These are phyloP conservation scores for Rubroboletus satanas DNA, from an alignment of 768 basidiomycete species.

Conservation along the genomic window DNA sequence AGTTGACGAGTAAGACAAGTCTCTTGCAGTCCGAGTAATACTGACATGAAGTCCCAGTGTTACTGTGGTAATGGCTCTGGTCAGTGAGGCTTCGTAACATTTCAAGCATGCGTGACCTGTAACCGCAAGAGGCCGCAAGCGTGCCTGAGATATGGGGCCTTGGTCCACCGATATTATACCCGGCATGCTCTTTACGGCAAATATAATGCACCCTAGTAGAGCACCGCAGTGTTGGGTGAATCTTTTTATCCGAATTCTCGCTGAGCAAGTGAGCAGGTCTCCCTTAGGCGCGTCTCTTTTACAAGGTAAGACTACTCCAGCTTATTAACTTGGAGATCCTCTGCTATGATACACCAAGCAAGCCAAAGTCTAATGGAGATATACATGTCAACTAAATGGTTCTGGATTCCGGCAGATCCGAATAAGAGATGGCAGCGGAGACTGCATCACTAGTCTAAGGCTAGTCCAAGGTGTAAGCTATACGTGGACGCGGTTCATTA, in stretches of 20 bases:
- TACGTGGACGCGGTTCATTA: slow-evolving; percentile 43
- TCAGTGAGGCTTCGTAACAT: slow-evolving; percentile 54
- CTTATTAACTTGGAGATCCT: slow-evolving; percentile 14
- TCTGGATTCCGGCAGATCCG: slow-evolving; percentile 20
- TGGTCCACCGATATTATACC: not conserved
- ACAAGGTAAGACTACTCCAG: not conserved
- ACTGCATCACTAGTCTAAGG: not conserved
- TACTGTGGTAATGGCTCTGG: slow-evolving; percentile 64
- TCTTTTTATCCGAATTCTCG: not conserved
- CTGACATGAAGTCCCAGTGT: slow-evolving; percentile 43
- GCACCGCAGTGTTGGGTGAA: not conserved
- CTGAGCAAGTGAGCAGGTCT: not conserved
- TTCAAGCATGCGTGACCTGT: not conserved
- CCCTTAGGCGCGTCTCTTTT: not conserved
- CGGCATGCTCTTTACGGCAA: not conserved
- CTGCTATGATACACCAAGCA: slow-evolving; percentile 32
- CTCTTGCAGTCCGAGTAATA: not conserved
- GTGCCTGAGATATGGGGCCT: not conserved
- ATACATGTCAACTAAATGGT: slow-evolving; percentile 25
- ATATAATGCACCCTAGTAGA: not conserved
- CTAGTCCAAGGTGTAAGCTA: slow-evolving; percentile 10
- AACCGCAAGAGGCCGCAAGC: no score
- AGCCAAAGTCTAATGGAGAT: slow-evolving; percentile 18
- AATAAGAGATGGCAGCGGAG: slow-evolving; percentile 5
- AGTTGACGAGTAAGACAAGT: slow-evolving; percentile 65